A percentile compares a stretch with the other conserved stretches of the same genome.
Evolutionary conservation across 2,329 filamentous ascomycete genomes (phyloP).

Genomic region (Colletotrichum sublineola): DNA sequence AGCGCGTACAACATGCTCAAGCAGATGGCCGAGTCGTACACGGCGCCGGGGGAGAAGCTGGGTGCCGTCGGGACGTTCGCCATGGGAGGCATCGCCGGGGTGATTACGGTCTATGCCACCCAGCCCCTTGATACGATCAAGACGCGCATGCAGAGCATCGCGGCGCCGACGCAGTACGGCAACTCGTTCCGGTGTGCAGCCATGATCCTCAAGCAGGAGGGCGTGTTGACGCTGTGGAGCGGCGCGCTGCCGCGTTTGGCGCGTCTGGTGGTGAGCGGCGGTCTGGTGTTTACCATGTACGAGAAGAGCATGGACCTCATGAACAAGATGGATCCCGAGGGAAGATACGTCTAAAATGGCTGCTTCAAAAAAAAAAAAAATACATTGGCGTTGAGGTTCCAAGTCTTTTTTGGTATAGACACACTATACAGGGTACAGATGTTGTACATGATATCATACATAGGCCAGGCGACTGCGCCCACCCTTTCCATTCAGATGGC

Average conservation of each 20-base stretch:
- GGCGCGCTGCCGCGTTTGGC: constrained; percentile 89
- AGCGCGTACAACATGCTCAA: constrained; percentile 90
- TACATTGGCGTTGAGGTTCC: constrained; percentile 26
- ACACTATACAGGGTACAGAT: constrained; percentile 40
- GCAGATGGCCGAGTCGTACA: constrained; percentile 92
- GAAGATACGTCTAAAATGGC: constrained; percentile 78
- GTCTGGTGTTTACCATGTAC: constrained; percentile 98
- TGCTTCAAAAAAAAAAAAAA: constrained; percentile 9
- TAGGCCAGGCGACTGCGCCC: constrained; percentile 6
- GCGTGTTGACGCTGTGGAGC: constrained; percentile 91
- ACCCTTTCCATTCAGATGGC: neutral
- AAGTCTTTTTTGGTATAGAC: constrained; percentile 39
- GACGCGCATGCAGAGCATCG: constrained; percentile 97
- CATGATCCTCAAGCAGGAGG: constrained; percentile 90
- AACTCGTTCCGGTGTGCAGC: constrained; percentile 88
- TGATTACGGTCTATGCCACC: constrained; percentile 88
- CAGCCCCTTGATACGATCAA: constrained; percentile 92
- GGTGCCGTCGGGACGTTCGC: constrained; percentile 89
- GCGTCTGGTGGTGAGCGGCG: constrained; percentile 88
- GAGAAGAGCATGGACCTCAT: constrained; percentile 96
- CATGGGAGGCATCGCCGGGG: constrained; percentile 87
- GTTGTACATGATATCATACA: constrained; percentile 43
- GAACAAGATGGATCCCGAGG: constrained; percentile 83
- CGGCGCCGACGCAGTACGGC: constrained; percentile 83
- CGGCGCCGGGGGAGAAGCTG: constrained; percentile 93